These are phyloP conservation scores for Nidula niveotomentosa DNA, from an alignment of 1,284 basidiomycete species.

Conservation along the genomic window DNA sequence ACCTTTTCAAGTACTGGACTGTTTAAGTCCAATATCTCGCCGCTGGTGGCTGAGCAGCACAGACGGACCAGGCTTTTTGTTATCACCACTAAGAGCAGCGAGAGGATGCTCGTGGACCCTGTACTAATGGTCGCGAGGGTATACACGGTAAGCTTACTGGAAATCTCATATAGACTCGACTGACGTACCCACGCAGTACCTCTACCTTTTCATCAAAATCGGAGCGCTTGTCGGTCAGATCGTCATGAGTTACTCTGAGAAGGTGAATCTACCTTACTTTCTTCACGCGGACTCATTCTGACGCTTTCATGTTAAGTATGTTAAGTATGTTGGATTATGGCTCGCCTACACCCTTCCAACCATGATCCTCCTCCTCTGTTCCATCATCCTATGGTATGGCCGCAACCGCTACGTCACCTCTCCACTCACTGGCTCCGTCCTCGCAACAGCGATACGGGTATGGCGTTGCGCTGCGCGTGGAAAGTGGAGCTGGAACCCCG, in stretches of 20 bases:
- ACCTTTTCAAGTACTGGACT: too few relatives aligned
- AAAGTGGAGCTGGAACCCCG: slow-evolving; percentile 60
- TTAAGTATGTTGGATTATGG: slow-evolving; percentile 68
- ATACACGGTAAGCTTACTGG: slow-evolving; percentile 65
- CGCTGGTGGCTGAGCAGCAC: slow-evolving; percentile 81
- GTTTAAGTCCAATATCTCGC: slow-evolving; percentile 83
- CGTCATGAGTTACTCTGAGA: slow-evolving; percentile 72
- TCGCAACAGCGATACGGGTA: slow-evolving; percentile 50
- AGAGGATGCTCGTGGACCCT: slow-evolving; percentile 84
- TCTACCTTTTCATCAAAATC: slow-evolving; percentile 80
- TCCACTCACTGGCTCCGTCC: slow-evolving; percentile 80
- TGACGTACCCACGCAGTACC: too few relatives aligned
- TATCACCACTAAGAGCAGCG: slow-evolving; percentile 54
- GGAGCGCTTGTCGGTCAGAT: slow-evolving; percentile 75
- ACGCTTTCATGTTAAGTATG: too few relatives aligned
- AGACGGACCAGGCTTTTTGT: slow-evolving; percentile 56
- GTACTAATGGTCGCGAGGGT: slow-evolving; percentile 67
- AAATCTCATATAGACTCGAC: too few relatives aligned
- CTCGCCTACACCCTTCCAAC: slow-evolving; percentile 70
- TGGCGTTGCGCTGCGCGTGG: slow-evolving; percentile 51
- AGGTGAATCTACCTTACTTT: too few relatives aligned
- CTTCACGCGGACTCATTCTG: too few relatives aligned
- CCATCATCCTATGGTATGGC: slow-evolving; percentile 69
- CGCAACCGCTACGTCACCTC: slow-evolving; percentile 65
- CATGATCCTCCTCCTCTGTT: slow-evolving; percentile 63